phyloP scores from a whole-genome alignment of 1,284 basidiomycete species.

The Exobasidium cylindrosporum region DNA sequence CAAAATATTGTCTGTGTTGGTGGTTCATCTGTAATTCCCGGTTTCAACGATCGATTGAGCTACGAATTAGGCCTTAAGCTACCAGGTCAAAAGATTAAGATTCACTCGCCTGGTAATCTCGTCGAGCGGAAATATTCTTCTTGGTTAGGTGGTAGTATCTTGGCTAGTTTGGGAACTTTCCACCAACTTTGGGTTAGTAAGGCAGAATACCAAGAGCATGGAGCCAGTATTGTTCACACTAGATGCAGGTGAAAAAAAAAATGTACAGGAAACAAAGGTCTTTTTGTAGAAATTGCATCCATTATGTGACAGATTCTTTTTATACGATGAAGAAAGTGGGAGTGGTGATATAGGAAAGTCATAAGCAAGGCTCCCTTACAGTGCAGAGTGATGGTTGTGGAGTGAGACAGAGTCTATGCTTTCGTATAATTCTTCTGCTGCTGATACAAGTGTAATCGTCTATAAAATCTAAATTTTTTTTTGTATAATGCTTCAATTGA shows the following conservation, averaged over 20 bases:
- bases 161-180: slow-evolving; percentile 51
- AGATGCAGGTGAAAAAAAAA: slow-evolving; percentile 38
- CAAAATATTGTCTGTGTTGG: slow-evolving; percentile 93
- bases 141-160: slow-evolving; percentile 52
- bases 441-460: too few relatives aligned
- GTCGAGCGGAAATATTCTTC: slow-evolving; percentile 50
- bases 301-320: too few relatives aligned
- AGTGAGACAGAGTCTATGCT: too few relatives aligned
- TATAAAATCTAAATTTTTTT: too few relatives aligned
- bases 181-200: slow-evolving; percentile 55
- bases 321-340: too few relatives aligned
- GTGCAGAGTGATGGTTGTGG: too few relatives aligned
- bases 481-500: slow-evolving; percentile 32
- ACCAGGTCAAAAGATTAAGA: slow-evolving; percentile 45
- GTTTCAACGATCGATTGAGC: slow-evolving; percentile 79
- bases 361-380: too few relatives aligned
- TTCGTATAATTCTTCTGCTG: too few relatives aligned
- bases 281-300: too few relatives aligned
- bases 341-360: too few relatives aligned
- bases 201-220: slow-evolving; percentile 54
- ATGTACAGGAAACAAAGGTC: too few relatives aligned
- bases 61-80: slow-evolving; percentile 64
- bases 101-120: slow-evolving; percentile 52
- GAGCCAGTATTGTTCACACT: slow-evolving; percentile 47
- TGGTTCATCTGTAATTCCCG: slow-evolving; percentile 79